A percentile compares a stretch with the other conserved stretches of the same genome.
Conservation (phyloP, 2,329 filamentous ascomycete species). For the Curvularia lunata region DNA sequence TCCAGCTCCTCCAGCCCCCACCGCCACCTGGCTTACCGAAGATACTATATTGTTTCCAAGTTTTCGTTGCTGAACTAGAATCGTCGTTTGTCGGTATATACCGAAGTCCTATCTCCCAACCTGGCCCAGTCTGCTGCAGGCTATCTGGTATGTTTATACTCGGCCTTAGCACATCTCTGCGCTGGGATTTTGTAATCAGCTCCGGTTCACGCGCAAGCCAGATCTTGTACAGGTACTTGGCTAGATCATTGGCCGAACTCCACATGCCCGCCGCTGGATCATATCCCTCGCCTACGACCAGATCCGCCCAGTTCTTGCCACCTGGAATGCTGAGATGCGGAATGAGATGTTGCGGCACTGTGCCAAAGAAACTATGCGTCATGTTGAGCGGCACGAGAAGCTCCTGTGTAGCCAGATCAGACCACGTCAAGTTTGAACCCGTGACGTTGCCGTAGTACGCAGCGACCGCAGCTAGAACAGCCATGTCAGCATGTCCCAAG, state of each 20-base stretch:
- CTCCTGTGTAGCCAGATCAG: conserved; percentile 26
- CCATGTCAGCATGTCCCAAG: background rate
- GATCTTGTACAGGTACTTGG: conserved; percentile 31
- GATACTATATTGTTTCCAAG: conserved; percentile 31
- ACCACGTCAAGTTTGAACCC: conserved; percentile 28
- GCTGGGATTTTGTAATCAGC: conserved; percentile 35
- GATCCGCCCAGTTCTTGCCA: conserved; percentile 36
- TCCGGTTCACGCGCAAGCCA: conserved; percentile 33
- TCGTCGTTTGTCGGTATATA: conserved; percentile 20
- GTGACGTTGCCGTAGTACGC: conserved; percentile 35
- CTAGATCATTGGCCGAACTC: conserved; percentile 41
- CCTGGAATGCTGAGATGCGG: conserved; percentile 34
- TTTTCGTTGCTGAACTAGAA: conserved; percentile 1
- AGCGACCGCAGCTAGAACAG: conserved; percentile 30
- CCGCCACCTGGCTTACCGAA: conserved; percentile 45
- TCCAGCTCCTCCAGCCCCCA: conserved; percentile 42
- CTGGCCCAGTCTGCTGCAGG: conserved; percentile 36
- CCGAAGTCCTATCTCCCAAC: conserved; percentile 39
- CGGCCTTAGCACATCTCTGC: conserved; percentile 34
- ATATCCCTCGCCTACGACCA: conserved; percentile 38
- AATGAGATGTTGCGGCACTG: conserved; percentile 27
- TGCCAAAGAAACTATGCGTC: conserved; percentile 36
- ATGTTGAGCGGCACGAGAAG: conserved; percentile 35
- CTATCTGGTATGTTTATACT: conserved; percentile 33
- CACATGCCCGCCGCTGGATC: conserved; percentile 43